Percentiles rank a stretch among this genome's conserved stretches.
phyloP scores from a whole-genome alignment of 2,329 filamentous ascomycete genomes.

The Venturiaceae sp. region DNA sequence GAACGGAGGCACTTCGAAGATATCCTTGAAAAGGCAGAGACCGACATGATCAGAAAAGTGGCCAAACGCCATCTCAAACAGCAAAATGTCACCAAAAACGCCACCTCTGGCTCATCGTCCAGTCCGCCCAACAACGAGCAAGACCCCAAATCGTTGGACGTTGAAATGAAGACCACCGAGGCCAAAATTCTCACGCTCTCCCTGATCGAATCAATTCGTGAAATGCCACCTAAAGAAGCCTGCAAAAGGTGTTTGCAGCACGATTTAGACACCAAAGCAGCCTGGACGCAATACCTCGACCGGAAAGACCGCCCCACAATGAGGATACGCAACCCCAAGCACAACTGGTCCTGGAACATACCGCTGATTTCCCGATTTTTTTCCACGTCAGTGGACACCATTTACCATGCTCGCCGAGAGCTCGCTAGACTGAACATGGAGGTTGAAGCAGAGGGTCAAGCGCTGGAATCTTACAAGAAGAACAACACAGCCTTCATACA shows the following conservation, averaged over 20 bases:
- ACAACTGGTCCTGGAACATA: conserved; percentile 59
- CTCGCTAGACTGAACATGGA: conserved; percentile 85
- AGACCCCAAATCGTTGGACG: not conserved
- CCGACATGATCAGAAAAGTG: conserved; percentile 13
- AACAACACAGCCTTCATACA: conserved; percentile 98
- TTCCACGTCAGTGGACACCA: conserved; percentile 87
- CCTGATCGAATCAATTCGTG: not conserved
- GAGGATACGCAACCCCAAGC: conserved; percentile 54
- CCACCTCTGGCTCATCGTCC: too few relatives aligned
- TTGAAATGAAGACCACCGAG: not conserved
- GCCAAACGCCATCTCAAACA: conserved; percentile 14
- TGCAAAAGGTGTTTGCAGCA: conserved; percentile 1
- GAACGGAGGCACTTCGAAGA: conserved; percentile 18
- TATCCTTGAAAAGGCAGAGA: conserved; percentile 20
- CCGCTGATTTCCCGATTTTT: conserved; percentile 67
- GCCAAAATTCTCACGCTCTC: not conserved
- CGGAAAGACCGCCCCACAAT: conserved; percentile 79
- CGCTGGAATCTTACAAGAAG: conserved; percentile 75
- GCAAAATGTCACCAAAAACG: not conserved
- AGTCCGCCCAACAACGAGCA: too few relatives aligned
- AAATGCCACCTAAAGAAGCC: not conserved
- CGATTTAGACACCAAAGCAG: conserved; percentile 23
- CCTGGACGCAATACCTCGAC: conserved; percentile 77
- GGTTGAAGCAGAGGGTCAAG: conserved; percentile 69
- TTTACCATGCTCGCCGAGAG: conserved; percentile 82